Base-by-base conservation (phyloP, 345 rosid species). In the Pelargonium nanum region DNA sequence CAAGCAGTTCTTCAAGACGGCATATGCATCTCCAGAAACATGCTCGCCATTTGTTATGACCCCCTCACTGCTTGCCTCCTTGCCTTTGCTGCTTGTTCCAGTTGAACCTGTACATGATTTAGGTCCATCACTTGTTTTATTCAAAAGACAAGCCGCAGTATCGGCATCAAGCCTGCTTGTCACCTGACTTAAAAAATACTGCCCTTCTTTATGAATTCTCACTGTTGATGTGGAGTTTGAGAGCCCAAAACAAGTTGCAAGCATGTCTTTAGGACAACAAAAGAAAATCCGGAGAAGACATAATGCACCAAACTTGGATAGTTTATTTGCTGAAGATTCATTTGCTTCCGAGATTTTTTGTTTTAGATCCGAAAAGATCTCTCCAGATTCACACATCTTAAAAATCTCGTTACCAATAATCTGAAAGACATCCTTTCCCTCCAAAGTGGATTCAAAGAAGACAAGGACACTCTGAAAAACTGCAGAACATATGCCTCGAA, bases 201-300 rank as follows among this genome's bases (percentile, higher is more conserved):
- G 71, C 64, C 85, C 97, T 52, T 45, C 53, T 22, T 63, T 77
- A 63, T 75, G 80, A 70, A 77, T 67, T 65, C 73, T 86, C 65
- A 87, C 90, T 1, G 77, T 63, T 51, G 67, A 67, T 65, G 87
- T 57, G 34, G 86, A 72, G 22, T 66, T 72, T 65, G 85, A 68
- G 67, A 85, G 86, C 66, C 85, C 92, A 79, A 89, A 89, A 71
- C 90, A 85, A 51, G 84, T 88, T 56, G 81, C 77, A 58, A 93
- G 82, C 59, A 87, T 53, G 61, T 79, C 72, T 75, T 80, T 87
- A 12, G 97, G 88, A 69, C 74, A 76, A 62, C 73, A 76, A 70
- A 83, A 84, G 71, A 87, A 81, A 68, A 93, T 67, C 70, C 79
- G 65, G 30, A 93, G 75, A 55, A 86, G 70, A 72, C 85, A 71